Base-by-base conservation (phyloP, 2,329 filamentous ascomycete genomes). In the Ophiostoma australiae region DNA sequence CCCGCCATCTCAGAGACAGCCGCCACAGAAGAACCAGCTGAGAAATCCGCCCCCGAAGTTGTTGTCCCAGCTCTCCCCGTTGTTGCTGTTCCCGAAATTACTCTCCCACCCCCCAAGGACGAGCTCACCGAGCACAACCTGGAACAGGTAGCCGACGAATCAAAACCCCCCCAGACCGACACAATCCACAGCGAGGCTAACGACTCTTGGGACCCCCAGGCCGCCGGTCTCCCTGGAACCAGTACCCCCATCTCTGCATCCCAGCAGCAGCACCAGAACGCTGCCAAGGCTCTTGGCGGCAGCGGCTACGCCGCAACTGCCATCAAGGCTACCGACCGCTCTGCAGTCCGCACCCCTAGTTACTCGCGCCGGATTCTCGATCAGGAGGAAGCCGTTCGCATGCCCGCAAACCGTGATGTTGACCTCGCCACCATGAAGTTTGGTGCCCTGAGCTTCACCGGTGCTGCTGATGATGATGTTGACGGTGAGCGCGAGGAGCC, bases 331-430 rank as follows among this genome's bases (percentile, higher is more conserved):
- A 91, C 87, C 72, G 82, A 89, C 77, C 79, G 86, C 73, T 82
- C 87, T 33, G 81, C 86, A 71, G 83, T 84, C 72, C 91, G 94
- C 73, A 89, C 89, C 70, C 87, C 92, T 27, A 94, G 90, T 81
- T 93, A 91, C 80, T 91, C 96, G 79, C 89, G 94, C 75, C 91
- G 93, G 77, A 86, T 97, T 70, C 85, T 97, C 77, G 94, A 98
- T 76, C 95, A 99, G 79, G 94, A 97, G 80, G 95, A 99, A 82
- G 93, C 95, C 72, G 95, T 99, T 58, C 93, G 97, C 74, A 97
- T 99, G 94, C 95, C 95, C 66, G 93, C 92, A 72, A 97, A 97
- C 83, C 93, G 95, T 75, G 94, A 95, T 70, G 91, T 99, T 37
- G 94, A 98, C 79, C 90, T 93, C 76, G 89, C 94, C 75, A 91